Evolutionary conservation across 768 basidiomycete genomes (phyloP), one percentile per base, ranked within the genome.

Genomic region (Suillus variegatus): DNA sequence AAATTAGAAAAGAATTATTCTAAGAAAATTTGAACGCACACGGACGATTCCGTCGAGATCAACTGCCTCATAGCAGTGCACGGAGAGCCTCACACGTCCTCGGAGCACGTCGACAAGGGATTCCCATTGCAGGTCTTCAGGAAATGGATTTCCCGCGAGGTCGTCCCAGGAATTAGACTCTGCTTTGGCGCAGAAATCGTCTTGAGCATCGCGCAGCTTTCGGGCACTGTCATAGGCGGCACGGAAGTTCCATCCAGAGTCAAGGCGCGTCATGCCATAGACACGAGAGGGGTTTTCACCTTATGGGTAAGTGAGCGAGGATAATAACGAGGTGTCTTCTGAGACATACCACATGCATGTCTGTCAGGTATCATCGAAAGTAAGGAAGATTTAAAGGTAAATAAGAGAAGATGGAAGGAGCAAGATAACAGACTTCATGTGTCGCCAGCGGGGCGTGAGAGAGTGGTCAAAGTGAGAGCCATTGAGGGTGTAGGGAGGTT

Each of bases 151-250:
- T 8, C 71, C 73, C 25, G 63, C 73, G 44, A 83, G 71, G 14
- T 79, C 77, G 49, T 72, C 62, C 81, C 81, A 82, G 44, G 71
- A 65, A n/a, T 79, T 76, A 5, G 74, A 73, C 70, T 89, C 84
- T 1, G 82, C 92, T 58, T 84, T 85, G 6, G 78, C 77, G 70
- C 93, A 94, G 70, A 86, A 95, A 4, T 75, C 81, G 68, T 95
- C 91, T 72, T 95, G 95, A 35, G 82, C 80, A 13, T 82, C 76
- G 74, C 86, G 90, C 56, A 94, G 75, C 68, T 87, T 85, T 40
- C 85, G 83, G 1, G 93, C 95, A 71, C 89, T 83, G 49, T 86
- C 82, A 71, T 94, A 95, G 10, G 93, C 94, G n/a, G 85, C 81
- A 56, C 94, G 87, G 73, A 92, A 85, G 12, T 88, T 82, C 88